Conservation (phyloP, 2,329 filamentous ascomycete genomes). For the Metarhizium anisopliae region DNA sequence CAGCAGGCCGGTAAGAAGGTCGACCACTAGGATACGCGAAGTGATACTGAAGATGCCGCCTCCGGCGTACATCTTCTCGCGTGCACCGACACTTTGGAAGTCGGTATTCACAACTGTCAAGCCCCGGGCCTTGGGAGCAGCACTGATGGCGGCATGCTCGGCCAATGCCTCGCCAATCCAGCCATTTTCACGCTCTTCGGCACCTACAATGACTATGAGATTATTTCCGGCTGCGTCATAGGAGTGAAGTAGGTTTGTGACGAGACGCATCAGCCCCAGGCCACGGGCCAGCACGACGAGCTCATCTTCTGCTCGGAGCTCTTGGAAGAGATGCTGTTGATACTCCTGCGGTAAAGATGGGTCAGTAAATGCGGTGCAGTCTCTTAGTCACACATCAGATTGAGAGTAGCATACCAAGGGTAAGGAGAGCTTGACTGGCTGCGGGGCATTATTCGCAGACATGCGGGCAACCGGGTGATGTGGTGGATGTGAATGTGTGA, state of each 20-base stretch:
- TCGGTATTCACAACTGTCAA: constrained; percentile 92
- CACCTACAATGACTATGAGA: constrained; percentile 78
- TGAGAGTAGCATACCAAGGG: constrained; percentile 33
- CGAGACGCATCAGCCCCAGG: constrained; percentile 80
- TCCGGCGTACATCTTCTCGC: constrained; percentile 84
- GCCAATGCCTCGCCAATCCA: constrained; percentile 96
- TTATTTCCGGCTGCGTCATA: constrained; percentile 96
- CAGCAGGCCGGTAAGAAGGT: constrained; percentile 76
- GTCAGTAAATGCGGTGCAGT: neutral
- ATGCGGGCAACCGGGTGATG: constrained; percentile 24
- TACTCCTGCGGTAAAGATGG: constrained; percentile 50
- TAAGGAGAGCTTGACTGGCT: constrained; percentile 73
- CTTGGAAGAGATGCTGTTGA: constrained; percentile 90
- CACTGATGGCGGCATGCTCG: constrained; percentile 88
- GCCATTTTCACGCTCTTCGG: constrained; percentile 86
- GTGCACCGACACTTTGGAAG: constrained; percentile 72
- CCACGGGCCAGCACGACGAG: constrained; percentile 86
- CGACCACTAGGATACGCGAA: constrained; percentile 88
- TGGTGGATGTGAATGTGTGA: neutral
- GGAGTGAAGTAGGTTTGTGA: constrained; percentile 93
- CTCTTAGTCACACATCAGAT: neutral
- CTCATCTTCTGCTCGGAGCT: constrained; percentile 84
- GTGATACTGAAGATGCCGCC: constrained; percentile 95
- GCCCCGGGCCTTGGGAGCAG: constrained; percentile 70
- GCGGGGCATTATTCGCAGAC: constrained; percentile 45